Evolutionary conservation across 1,284 basidiomycete species (phyloP), one percentile per base, ranked within the genome.

Genomic region (Stygiomarasmius scandens): DNA sequence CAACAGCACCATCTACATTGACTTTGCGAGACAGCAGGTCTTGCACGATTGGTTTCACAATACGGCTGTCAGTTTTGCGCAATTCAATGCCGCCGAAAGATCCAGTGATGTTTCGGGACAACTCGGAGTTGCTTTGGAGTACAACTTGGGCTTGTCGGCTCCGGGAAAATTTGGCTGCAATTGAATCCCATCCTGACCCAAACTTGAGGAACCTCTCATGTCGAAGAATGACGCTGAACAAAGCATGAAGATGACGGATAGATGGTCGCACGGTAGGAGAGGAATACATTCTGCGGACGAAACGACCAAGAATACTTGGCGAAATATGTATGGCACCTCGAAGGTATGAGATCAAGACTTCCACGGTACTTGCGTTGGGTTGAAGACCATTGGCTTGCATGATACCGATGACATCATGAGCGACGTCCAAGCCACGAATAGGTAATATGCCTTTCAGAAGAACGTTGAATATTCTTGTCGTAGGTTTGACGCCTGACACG

Each of bases 381-480:
- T 66, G 65, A 50, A 90, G 64, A 20, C 74, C 65, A 56, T 74
- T 74, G 22, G 71, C 67, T 43, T 70, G 73, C 86, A 92, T 89
- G 54, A 85, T 73, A 23, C 69, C 69, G 57, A 86, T 70, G 43
- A 87, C 68, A 49, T 63, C 61, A 38, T 68, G 72, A 52, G 82
- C 76, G 34, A 74, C 77, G 32, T 70, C 59, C 43, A 89, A 66
- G 38, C 86, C 85, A 58, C 72, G 74, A 43, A 70, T 69, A 25
- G 66, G 67, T 54, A 89, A 68, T 11, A 81, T 56, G 32, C 82
- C 81, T 47, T 73, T 73, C 11, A 89, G 68, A 20, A 87, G 67
- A 14, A 82, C 76, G 64, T 91, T 90, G 72, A 88, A 80, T 19
- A 88, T 71, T 43, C 78, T 72, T 23, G 73, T 71, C 2, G 78